phyloP scores from a whole-genome alignment of 2,329 filamentous ascomycete genomes.

The Remersonia thermophila region DNA sequence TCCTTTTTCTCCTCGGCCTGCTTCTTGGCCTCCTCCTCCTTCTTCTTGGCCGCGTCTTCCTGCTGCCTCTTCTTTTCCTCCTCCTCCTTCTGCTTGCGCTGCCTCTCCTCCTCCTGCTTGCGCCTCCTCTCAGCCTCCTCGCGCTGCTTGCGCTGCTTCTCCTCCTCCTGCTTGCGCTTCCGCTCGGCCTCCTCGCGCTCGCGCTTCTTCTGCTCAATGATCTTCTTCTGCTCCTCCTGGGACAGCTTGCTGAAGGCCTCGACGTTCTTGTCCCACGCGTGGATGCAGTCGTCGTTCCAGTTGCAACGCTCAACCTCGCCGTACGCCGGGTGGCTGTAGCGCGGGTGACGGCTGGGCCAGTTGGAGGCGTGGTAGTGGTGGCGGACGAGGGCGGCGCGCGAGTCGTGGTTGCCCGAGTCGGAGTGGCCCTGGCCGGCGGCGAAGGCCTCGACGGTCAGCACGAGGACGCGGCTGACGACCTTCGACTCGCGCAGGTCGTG shows the following conservation, averaged over 20 bases:
- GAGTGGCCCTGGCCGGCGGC: slow-evolving; percentile 63
- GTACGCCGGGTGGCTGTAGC: slow-evolving; percentile 55
- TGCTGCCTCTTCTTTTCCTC: slow-evolving; percentile 9
- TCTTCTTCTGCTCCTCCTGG: slow-evolving; percentile 45
- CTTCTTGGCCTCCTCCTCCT: background rate
- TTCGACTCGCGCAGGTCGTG: slow-evolving; percentile 55
- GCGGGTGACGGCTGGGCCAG: slow-evolving; percentile 55
- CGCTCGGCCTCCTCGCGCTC: slow-evolving; percentile 20
- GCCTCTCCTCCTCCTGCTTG: slow-evolving; percentile 12
- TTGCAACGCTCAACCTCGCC: slow-evolving; percentile 61
- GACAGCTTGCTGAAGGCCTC: slow-evolving; percentile 46
- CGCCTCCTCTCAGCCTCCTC: slow-evolving; percentile 20
- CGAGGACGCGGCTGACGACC: slow-evolving; percentile 50
- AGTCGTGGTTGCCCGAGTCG: slow-evolving; percentile 57
- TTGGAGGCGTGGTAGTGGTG: slow-evolving; percentile 65
- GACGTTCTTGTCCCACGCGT: slow-evolving; percentile 52
- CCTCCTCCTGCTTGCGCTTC: slow-evolving; percentile 17
- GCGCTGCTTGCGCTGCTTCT: slow-evolving; percentile 17
- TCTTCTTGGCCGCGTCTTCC: slow-evolving; percentile 3
- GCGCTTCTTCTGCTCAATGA: slow-evolving; percentile 27
- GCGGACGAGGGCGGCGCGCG: slow-evolving; percentile 53
- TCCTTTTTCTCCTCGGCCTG: slow-evolving; percentile 2
- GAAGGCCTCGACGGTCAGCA: slow-evolving; percentile 59
- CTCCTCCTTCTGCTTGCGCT: slow-evolving; percentile 9
- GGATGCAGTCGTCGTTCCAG: slow-evolving; percentile 53